These are phyloP conservation scores for Aspergillus costaricaensis DNA, from an alignment of 2,329 filamentous ascomycete genomes.

Conservation along the genomic window DNA sequence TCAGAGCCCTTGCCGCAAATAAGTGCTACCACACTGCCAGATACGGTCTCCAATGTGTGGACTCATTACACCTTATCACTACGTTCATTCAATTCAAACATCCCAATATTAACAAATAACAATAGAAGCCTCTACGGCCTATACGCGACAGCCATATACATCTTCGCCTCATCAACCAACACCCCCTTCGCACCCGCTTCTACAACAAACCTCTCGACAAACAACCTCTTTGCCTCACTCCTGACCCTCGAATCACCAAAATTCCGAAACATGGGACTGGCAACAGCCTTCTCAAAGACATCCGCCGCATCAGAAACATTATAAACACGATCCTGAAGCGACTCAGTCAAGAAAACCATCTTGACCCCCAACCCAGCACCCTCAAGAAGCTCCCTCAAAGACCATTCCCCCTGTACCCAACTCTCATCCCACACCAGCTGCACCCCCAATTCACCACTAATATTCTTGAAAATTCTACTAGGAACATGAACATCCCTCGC, in stretches of 20 bases:
- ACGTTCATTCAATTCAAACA: background rate
- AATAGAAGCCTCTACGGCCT: background rate
- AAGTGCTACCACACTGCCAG: too few relatives aligned
- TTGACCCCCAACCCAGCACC: background rate
- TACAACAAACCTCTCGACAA: background rate
- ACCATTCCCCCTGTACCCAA: conserved; percentile 7
- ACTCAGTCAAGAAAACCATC: conserved; percentile 2
- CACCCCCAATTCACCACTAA: background rate
- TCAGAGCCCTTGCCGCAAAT: too few relatives aligned
- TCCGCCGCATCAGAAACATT: background rate
- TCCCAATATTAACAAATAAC: background rate
- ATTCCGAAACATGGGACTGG: conserved; percentile 9
- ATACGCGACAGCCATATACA: conserved; percentile 9
- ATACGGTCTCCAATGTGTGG: too few relatives aligned
- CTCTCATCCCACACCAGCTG: conserved; percentile 10
- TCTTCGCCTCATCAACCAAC: conserved; percentile 12
- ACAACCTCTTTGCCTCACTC: conserved; percentile 3
- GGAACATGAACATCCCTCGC: conserved; percentile 9
- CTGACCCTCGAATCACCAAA: background rate
- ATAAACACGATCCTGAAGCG: conserved; percentile 5
- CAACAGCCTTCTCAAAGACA: conserved; percentile 5
- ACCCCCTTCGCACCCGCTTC: conserved; percentile 1
- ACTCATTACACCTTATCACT: too few relatives aligned
- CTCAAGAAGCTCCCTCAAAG: background rate
- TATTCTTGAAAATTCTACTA: background rate